phyloP scores from a whole-genome alignment of 306 rosid species.

The Gillenia trifoliata region DNA sequence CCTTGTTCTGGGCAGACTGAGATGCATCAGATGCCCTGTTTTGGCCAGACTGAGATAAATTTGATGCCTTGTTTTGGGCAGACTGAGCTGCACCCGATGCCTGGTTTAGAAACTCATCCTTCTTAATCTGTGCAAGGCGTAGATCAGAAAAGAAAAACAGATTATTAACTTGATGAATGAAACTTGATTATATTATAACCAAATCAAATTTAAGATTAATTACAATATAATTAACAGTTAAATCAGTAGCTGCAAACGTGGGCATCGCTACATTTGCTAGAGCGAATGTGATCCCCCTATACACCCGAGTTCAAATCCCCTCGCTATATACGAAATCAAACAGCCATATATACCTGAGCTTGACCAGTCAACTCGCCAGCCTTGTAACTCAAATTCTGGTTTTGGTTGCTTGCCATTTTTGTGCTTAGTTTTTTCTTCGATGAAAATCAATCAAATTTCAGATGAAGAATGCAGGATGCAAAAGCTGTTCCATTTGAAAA shows the following conservation, averaged over 20 bases:
- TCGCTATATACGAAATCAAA: neutral
- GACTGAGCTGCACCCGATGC: constrained; percentile 6
- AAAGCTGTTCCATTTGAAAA: neutral
- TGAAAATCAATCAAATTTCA: neutral
- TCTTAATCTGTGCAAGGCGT: constrained; percentile 16
- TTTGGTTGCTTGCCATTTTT: constrained; percentile 36
- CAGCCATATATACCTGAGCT: constrained; percentile 26
- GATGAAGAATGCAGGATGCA: neutral
- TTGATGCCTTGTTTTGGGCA: constrained; percentile 16
- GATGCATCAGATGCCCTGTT: constrained; percentile 5
- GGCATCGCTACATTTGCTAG: neutral
- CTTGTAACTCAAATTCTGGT: constrained; percentile 8
- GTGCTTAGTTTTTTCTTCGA: neutral
- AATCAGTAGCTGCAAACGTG: neutral
- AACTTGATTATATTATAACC: neutral
- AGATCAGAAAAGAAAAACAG: neutral
- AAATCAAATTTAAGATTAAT: neutral
- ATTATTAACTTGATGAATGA: neutral
- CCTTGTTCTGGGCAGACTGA: constrained; percentile 16
- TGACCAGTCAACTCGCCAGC: constrained; percentile 27
- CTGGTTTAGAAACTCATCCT: constrained; percentile 28
- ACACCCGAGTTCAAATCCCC: neutral
- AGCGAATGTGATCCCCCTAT: neutral
- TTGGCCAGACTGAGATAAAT: constrained; percentile 14
- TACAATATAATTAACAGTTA: neutral